Percentiles rank a stretch among this genome's conserved stretches.
Conservation (phyloP, 768 basidiomycete genomes). For the Leccinum boreale region DNA sequence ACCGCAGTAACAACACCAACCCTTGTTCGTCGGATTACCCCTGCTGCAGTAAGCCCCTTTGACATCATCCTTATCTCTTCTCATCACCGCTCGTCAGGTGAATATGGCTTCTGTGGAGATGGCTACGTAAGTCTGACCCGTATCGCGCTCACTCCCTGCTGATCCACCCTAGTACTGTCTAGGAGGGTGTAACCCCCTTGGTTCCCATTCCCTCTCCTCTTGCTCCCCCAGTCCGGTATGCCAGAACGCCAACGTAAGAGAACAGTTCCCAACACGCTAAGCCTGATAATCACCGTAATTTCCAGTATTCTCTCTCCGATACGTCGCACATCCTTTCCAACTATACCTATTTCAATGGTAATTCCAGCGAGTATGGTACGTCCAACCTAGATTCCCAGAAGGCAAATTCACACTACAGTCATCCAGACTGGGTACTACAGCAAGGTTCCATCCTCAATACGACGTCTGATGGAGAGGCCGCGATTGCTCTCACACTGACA, state of each 20-base stretch:
- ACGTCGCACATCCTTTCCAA: slow-evolving; percentile 67
- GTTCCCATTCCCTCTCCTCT: slow-evolving; percentile 59
- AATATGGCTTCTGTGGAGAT: slow-evolving; percentile 53
- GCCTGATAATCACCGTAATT: background rate
- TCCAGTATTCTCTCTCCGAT: slow-evolving; percentile 60
- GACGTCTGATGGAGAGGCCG: slow-evolving; percentile 53
- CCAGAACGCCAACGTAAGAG: slow-evolving; percentile 52
- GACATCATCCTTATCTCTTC: background rate
- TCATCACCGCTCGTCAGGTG: slow-evolving; percentile 31
- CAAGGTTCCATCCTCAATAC: slow-evolving; percentile 64
- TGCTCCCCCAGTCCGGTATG: slow-evolving; percentile 76
- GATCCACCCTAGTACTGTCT: slow-evolving; percentile 59
- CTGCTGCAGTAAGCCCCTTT: slow-evolving; percentile 40
- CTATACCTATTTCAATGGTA: slow-evolving; percentile 66
- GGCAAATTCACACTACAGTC: background rate
- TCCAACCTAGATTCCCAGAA: background rate
- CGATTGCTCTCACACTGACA: slow-evolving; percentile 65
- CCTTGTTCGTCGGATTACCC: slow-evolving; percentile 37
- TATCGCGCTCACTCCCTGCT: background rate
- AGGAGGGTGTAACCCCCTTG: slow-evolving; percentile 82
- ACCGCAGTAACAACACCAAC: slow-evolving; percentile 35
- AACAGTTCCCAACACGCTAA: background rate
- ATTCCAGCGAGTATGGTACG: slow-evolving; percentile 64
- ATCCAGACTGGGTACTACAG: slow-evolving; percentile 67
- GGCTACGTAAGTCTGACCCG: slow-evolving; percentile 31